Base-by-base conservation (phyloP, 441 rosid species). In the Croton laevigatus region DNA sequence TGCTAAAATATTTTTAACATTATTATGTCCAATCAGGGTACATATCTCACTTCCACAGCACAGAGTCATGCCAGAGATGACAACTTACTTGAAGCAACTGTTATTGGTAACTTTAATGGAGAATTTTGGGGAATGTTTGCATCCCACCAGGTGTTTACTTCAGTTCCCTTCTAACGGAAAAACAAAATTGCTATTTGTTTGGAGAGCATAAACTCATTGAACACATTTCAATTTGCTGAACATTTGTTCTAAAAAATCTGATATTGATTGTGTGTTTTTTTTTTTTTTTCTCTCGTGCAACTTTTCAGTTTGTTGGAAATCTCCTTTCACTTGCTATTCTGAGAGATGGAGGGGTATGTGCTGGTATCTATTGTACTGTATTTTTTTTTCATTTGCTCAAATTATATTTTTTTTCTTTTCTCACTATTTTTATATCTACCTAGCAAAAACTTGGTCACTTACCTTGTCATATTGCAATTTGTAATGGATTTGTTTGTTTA, bases 81-180 rank as follows among this genome's bases (percentile, higher is more conserved):
- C 66, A 69, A 62, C n/a, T 73, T 86, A 59, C 90, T 81, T 74
- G 97, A 91, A 86, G 97, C 84, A 75, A 80, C 93, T 1, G 78
- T 91, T 9, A 87, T 94, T 38, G 98, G 98, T 53, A 75, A 69
- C 67, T 94, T 91, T 76, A 94, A 94, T 83, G 98, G 98, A 44
- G 97, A 88, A 52, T 94, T 94, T 79, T 94, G 98, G 98, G 94
- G 87, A 73, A 65, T 86, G 76, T 88, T 89, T 80, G 97, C 97
- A 57, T 65, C 85, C 81, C 91, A 94, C 80, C 97, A 94, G 97
- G 98, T 94, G 69, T 63, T 51, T 72, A 32, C 36, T 3, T 40
- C 9, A 0, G 2, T 8, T 8, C 7, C 8, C 6, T 40, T 40
- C 10, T 58, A 64, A 63, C 9, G 48, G 44, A 64, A 20, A 66